phyloP scores from a whole-genome alignment of 108 stramenopile genomes.

The Heterococcus sp. region DNA sequence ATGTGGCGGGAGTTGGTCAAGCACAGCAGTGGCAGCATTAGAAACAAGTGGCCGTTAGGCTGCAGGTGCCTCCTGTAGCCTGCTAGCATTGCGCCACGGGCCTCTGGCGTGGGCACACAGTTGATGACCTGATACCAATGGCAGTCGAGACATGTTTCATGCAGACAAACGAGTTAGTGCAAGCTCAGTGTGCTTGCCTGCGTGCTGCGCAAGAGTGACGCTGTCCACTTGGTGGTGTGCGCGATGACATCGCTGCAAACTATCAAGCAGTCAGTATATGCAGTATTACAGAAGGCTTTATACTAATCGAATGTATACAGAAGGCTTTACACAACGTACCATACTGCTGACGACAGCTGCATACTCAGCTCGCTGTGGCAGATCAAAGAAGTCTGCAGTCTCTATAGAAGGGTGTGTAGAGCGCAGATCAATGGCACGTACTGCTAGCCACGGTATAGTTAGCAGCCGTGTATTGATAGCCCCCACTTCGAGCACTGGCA shows the following conservation, averaged over 20 bases:
- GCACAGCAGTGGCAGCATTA: constrained; percentile 38
- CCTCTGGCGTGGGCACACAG: constrained; percentile 31
- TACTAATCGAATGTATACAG: neutral
- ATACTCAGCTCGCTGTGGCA: constrained; percentile 11
- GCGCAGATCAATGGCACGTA: constrained; percentile 46
- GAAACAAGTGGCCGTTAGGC: constrained; percentile 33
- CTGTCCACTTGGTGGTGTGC: neutral
- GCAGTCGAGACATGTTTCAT: neutral
- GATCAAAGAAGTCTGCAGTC: constrained; percentile 31
- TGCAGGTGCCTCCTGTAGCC: constrained; percentile 24
- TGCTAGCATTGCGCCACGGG: constrained; percentile 25
- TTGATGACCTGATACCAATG: constrained; percentile 35
- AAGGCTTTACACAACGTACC: no score
- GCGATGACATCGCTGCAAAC: neutral
- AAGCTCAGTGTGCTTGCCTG: neutral
- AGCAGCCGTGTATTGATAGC: constrained; percentile 44
- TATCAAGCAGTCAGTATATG: neutral
- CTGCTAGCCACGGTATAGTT: constrained; percentile 22
- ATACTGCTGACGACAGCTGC: constrained; percentile 4
- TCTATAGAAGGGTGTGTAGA: constrained; percentile 36
- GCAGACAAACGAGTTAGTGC: neutral
- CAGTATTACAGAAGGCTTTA: neutral
- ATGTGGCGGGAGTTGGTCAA: constrained; percentile 34
- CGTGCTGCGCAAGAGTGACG: neutral
- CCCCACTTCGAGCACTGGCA: constrained; percentile 23